These are phyloP conservation scores for Sugiyamaella chiloensis DNA, from an alignment of 805 yeast species.

Conservation along the genomic window DNA sequence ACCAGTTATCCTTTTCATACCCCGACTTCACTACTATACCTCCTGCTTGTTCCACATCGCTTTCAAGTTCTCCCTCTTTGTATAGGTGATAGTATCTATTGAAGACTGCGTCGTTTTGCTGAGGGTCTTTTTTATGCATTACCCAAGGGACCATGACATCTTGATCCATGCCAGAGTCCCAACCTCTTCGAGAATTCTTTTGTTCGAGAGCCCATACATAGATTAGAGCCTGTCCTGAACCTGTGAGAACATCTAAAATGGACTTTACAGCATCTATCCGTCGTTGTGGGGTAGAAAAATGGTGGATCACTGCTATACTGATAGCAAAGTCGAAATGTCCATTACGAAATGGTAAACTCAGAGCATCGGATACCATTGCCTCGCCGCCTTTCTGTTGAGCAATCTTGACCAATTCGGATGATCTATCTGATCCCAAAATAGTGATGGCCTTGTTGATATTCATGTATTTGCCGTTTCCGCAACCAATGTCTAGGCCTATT, in stretches of 20 bases:
- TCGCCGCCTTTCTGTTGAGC: slow-evolving; percentile 53
- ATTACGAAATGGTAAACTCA: slow-evolving; percentile 55
- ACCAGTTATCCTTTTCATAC: slow-evolving; percentile 95
- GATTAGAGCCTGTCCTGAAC: slow-evolving; percentile 68
- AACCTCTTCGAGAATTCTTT: slow-evolving; percentile 81
- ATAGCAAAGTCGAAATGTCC: slow-evolving; percentile 75
- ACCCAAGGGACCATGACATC: slow-evolving; percentile 98
- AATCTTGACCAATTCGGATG: slow-evolving; percentile 36
- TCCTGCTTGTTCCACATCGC: slow-evolving; percentile 70
- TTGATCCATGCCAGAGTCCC: slow-evolving; percentile 86
- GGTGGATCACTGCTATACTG: slow-evolving; percentile 94
- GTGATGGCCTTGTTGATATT: slow-evolving; percentile 63
- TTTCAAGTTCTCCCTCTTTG: slow-evolving; percentile 74
- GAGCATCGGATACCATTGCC: slow-evolving; percentile 77
- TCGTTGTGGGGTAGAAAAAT: slow-evolving; percentile 81
- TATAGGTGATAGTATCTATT: slow-evolving; percentile 89
- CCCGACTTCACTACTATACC: slow-evolving; percentile 66
- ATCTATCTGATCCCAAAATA: slow-evolving; percentile 60
- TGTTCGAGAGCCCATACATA: slow-evolving; percentile 99
- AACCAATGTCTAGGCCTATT: slow-evolving; percentile 89
- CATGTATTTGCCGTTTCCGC: slow-evolving; percentile 95
- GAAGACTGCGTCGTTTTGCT: slow-evolving; percentile 47
- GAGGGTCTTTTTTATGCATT: slow-evolving; percentile 44
- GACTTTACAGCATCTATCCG: slow-evolving; percentile 71
- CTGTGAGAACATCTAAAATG: slow-evolving; percentile 55